Evolutionary conservation across 106 monocot genomes (phyloP), one percentile per base, ranked within the genome.

Genomic region (Allium sativum): DNA sequence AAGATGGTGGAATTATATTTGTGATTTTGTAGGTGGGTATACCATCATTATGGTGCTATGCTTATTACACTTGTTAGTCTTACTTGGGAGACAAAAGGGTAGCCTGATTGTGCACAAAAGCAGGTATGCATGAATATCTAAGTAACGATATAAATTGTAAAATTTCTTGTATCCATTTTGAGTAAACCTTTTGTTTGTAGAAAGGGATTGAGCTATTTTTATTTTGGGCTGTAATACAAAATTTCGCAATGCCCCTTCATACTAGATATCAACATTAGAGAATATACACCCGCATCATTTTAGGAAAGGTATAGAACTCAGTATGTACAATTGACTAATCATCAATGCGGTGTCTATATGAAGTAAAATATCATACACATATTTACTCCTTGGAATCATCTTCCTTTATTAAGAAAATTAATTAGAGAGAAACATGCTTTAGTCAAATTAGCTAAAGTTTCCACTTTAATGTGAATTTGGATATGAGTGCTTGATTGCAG

Each of bases 11-110:
- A 62, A 46, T 71, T 10, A 40, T 62, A 51, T 61, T 44, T 60
- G 15, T 66, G 41, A 20, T 76, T 54, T 7, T 74, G 22, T 52
- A 93, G 93, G 93, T 93, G 93, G 93, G 76, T 93, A 73, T 85
- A 68, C 61, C 93, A 93, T 85, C 93, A 93, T 64, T 93, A 93
- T 69, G 82, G 66, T 78, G 82, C 93, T 21, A 93, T 93, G 77
- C 40, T 83, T 65, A 85, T 93, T 77, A 78, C 89, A 14, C 75
- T 93, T 63, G 72, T 93, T 7, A 93, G 89, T 64, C 85, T 93
- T n/a, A 93, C 93, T 67, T 93, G 93, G 93, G 93, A 93, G 70
- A 89, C 85, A 64, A 93, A 93, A 75, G 93, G 93, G 20, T 77
- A 82, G 72, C 79, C 88, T 66, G 77, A 82, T 73, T 93, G 93